These are phyloP conservation scores for Chenopodium berlandieri DNA, from an alignment of 148 eudicot genomes.

Conservation along the genomic window DNA sequence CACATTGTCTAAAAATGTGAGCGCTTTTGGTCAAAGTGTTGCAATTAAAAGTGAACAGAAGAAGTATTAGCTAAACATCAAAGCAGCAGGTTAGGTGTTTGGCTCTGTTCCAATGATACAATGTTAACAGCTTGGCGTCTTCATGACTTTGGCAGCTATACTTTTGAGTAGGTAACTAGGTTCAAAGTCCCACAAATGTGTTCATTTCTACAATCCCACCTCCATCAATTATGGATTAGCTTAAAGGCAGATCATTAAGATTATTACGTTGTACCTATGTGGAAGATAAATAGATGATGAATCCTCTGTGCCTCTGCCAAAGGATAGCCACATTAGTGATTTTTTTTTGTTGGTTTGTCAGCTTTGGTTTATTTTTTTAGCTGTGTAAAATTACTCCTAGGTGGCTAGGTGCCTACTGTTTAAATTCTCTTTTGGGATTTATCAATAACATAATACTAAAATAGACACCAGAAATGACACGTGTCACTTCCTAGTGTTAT, in stretches of 20 bases:
- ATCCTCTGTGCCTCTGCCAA: neutral
- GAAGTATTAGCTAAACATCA: neutral
- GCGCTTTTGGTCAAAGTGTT: no score
- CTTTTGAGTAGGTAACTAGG: neutral
- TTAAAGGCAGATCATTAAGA: neutral
- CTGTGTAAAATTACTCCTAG: neutral
- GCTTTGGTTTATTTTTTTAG: no score
- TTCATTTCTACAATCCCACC: neutral
- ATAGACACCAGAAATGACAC: no score
- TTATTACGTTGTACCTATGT: neutral
- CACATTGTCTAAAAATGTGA: no score
- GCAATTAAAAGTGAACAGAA: no score
- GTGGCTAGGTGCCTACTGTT: neutral
- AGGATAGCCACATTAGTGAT: neutral
- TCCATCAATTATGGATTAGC: neutral
- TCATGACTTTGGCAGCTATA: neutral
- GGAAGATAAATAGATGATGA: neutral
- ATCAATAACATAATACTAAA: neutral
- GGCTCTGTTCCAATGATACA: neutral
- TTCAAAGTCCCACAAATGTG: neutral
- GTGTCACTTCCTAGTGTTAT: no score
- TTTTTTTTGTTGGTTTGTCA: neutral
- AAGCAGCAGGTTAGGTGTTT: neutral
- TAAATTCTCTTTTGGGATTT: neutral
- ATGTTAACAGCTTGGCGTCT: neutral